Base-by-base conservation (phyloP, 1,284 basidiomycete genomes). In the Peniophora sp. region DNA sequence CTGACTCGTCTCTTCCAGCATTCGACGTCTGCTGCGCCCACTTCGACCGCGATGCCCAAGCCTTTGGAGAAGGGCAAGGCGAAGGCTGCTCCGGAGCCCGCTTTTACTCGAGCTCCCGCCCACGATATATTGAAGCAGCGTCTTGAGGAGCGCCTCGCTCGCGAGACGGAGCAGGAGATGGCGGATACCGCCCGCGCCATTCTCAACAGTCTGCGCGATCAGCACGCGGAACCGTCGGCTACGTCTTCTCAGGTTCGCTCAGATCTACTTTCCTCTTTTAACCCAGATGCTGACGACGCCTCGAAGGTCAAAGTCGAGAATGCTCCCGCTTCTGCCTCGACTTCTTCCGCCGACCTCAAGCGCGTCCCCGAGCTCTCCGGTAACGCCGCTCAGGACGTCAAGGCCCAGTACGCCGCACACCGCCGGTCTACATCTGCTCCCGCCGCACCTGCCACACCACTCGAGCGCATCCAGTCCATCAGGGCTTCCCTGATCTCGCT, bases 401-500 rank as follows among this genome's bases (percentile, higher is more conserved):
- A 60, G 49, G 14, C 54, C 9, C 47, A 48, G 15, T 55, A 48
- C 44, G 57, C 52, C n/a, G 47, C 48, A 17, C 53, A 51, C 34
- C 50, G 48, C 10, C 43, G 43, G 12, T n/a, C 42, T 10, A 2
- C 24, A 14, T 12, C 46, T 43, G 18, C 47, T 18, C 20, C 55
- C 44, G 22, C 32, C 37, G 37, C 34, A 14, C 46, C 11, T 50
- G 54, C 39, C 48, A 50, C 20, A 27, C 50, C 5, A 47, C 50
- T 49, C 14, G 47, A 48, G 10, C 45, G 37, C 20, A 18, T 51
- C 11, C 50, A 42, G 11, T 12, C 3, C n/a, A 45, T 45, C 43
- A 10, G 43, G 5, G 3, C 43, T 23, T 45, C 58, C 3, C 62
- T 69, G 20, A 58, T 55, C 41, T 53, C 54, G 24, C 61, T 68